phyloP scores from a whole-genome alignment of 2,329 filamentous ascomycete species.

The Cercospora nicotianae region DNA sequence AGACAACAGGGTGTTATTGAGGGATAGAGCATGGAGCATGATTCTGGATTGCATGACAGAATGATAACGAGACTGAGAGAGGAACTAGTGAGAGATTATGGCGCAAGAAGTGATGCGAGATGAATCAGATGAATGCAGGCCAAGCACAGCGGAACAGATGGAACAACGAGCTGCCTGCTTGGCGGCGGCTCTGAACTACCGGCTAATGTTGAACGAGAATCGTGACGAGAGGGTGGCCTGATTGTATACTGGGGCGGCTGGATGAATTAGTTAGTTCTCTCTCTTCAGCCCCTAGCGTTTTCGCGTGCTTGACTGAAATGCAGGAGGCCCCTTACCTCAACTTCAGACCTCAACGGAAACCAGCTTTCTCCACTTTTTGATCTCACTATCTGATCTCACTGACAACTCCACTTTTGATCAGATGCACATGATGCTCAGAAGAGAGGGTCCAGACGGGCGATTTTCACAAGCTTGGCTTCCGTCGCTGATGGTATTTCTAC shows the following conservation, averaged over 20 bases:
- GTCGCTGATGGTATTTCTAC: neutral
- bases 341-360: constrained; percentile 3
- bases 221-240: constrained; percentile 1
- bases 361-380: neutral
- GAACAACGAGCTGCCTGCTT: neutral
- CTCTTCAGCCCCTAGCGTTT: constrained; percentile 7
- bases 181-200: neutral
- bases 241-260: neutral
- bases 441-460: neutral
- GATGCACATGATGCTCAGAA: neutral
- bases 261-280: constrained; percentile 2
- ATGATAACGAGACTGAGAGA: neutral
- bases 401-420: neutral
- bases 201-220: neutral
- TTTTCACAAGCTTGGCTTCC: neutral
- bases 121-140: neutral
- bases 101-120: neutral
- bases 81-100: neutral
- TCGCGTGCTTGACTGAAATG: constrained; percentile 15
- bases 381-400: neutral
- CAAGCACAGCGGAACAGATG: neutral
- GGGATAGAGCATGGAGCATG: neutral
- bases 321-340: constrained; percentile 19
- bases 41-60: neutral
- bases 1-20: neutral